Evolutionary conservation across 2,329 filamentous ascomycete genomes (phyloP).

Genomic region (Pestalotiopsis sp.): DNA sequence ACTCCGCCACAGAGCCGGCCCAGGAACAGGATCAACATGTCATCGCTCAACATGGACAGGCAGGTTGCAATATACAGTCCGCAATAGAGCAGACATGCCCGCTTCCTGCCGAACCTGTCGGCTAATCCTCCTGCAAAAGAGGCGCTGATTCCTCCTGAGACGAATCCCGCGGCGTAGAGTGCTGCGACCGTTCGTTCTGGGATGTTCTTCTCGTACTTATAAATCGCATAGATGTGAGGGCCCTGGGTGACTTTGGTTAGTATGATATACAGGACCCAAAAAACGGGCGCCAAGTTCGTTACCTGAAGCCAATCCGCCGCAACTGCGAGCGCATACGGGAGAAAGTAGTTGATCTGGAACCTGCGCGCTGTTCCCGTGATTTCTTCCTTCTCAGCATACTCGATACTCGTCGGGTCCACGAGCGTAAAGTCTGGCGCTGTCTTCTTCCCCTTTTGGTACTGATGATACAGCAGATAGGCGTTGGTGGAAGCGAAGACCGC

Average conservation of each 20-base stretch:
- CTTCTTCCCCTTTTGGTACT: constrained; percentile 20
- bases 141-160: constrained; percentile 50
- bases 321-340: constrained; percentile 40
- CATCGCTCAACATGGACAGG: constrained; percentile 49
- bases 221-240: constrained; percentile 24
- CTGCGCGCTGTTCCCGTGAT: background rate
- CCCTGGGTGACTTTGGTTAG: constrained; percentile 15
- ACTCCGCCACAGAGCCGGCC: constrained; percentile 58
- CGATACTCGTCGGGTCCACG: constrained; percentile 27
- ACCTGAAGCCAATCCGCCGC: constrained; percentile 51
- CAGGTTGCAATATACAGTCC: constrained; percentile 54
- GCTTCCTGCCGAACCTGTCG: constrained; percentile 50
- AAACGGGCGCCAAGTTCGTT: constrained; percentile 10
- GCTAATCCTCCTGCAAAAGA: constrained; percentile 41
- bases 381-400: constrained; percentile 4
- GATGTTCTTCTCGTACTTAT: constrained; percentile 29
- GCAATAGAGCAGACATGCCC: constrained; percentile 57
- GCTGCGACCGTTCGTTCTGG: constrained; percentile 29
- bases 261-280: background rate
- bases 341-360: constrained; percentile 10
- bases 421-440: constrained; percentile 23
- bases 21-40: constrained; percentile 48
- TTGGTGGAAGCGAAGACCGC: constrained; percentile 25
- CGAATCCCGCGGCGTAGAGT: constrained; percentile 51
- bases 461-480: constrained; percentile 25